Evolutionary conservation across 2,329 filamentous ascomycete genomes (phyloP).

Genomic region (Pseudogymnoascus destructans): DNA sequence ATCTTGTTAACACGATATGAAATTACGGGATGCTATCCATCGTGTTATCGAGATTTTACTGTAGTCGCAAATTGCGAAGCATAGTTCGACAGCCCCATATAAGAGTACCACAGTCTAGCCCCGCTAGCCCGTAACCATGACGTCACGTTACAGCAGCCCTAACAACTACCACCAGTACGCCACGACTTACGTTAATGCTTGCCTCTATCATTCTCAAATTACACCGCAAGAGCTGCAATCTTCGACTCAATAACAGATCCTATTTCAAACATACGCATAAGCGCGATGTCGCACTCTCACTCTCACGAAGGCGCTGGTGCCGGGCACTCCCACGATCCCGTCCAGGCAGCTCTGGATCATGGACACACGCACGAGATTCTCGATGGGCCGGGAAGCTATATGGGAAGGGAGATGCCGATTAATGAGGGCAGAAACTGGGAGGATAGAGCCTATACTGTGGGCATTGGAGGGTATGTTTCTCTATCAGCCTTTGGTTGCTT

Average conservation of each 20-base stretch:
- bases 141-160: too few species aligned
- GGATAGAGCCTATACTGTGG: constrained; percentile 84
- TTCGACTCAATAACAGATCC: not conserved
- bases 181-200: too few species aligned
- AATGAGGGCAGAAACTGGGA: constrained; percentile 77
- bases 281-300: constrained; percentile 32
- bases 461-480: constrained; percentile 74
- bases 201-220: not conserved
- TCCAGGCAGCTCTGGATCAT: constrained; percentile 53
- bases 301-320: constrained; percentile 43
- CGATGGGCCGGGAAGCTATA: constrained; percentile 79
- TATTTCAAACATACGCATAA: not conserved
- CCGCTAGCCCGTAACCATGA: too few species aligned
- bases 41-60: too few species aligned
- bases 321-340: constrained; percentile 38
- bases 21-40: too few species aligned
- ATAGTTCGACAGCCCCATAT: too few species aligned
- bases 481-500: not conserved
- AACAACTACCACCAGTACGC: too few species aligned
- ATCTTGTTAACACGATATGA: too few species aligned
- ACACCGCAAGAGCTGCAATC: not conserved
- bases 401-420: constrained; percentile 86
- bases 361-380: constrained; percentile 95
- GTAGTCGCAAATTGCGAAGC: too few species aligned
- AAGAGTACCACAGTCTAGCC: too few species aligned